These are phyloP conservation scores for Aspergillus alliaceus DNA, from an alignment of 2,329 filamentous ascomycete species.

Conservation along the genomic window DNA sequence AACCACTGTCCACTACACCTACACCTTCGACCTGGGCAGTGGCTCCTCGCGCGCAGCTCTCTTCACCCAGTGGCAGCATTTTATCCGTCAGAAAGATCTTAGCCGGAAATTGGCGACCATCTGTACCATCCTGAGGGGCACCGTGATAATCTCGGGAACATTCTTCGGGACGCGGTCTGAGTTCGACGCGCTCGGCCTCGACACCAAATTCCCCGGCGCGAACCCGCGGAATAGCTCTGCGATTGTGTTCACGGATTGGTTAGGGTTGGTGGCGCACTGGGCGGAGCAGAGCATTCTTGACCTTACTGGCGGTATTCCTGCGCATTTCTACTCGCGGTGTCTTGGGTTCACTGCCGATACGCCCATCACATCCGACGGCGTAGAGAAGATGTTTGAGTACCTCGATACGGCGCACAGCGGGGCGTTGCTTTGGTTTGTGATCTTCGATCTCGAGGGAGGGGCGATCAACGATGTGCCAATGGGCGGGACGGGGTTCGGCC, in stretches of 20 bases:
- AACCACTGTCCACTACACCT: slow-evolving; percentile 59
- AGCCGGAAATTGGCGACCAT: slow-evolving; percentile 60
- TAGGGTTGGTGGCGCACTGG: slow-evolving; percentile 27
- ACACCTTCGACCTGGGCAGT: slow-evolving; percentile 52
- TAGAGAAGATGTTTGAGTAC: slow-evolving; percentile 56
- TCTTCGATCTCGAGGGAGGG: slow-evolving; percentile 63
- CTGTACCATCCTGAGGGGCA: slow-evolving; percentile 56
- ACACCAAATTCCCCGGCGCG: slow-evolving; percentile 24
- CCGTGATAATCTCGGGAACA: slow-evolving; percentile 59
- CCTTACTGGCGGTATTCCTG: slow-evolving; percentile 41
- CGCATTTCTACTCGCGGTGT: slow-evolving; percentile 59
- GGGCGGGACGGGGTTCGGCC: slow-evolving; percentile 60
- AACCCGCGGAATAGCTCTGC: too few relatives aligned
- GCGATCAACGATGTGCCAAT: slow-evolving; percentile 56
- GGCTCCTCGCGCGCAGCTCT: slow-evolving; percentile 50
- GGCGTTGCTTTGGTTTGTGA: slow-evolving; percentile 58
- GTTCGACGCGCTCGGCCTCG: slow-evolving; percentile 45
- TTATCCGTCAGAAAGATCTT: slow-evolving; percentile 58
- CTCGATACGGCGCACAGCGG: slow-evolving; percentile 51
- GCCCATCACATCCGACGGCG: slow-evolving; percentile 46
- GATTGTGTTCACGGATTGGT: slow-evolving; percentile 29
- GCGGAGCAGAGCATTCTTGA: slow-evolving; percentile 26
- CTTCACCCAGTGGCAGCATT: slow-evolving; percentile 59
- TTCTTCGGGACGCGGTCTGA: slow-evolving; percentile 63
- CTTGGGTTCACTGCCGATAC: slow-evolving; percentile 54